Conservation (phyloP, 2,329 filamentous ascomycete genomes). For the Pyricularia grisea region DNA sequence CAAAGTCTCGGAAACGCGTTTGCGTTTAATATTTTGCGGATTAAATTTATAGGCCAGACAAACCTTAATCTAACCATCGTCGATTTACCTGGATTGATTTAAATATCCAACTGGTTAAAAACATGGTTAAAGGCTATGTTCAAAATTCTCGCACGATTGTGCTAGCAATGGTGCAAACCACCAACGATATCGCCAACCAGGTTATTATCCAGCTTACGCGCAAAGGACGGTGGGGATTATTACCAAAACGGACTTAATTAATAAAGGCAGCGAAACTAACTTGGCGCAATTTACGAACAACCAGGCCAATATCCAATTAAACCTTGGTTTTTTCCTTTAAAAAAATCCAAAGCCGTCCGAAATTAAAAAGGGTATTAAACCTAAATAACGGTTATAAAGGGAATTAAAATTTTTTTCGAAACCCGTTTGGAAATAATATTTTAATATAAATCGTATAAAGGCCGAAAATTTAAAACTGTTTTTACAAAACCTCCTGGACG, state of each 20-base stretch:
- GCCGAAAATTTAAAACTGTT: slow-evolving; percentile 35
- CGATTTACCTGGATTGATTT: no score
- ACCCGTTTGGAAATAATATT: slow-evolving; percentile 24
- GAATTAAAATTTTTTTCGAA: no score
- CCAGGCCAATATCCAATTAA: slow-evolving; percentile 31
- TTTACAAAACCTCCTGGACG: slow-evolving; percentile 39
- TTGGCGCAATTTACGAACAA: slow-evolving; percentile 35
- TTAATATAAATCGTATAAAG: slow-evolving; percentile 30
- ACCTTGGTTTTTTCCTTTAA: slow-evolving; percentile 44
- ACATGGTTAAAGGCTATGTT: slow-evolving; percentile 43
- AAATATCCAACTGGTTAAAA: slow-evolving; percentile 22
- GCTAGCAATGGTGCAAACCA: slow-evolving; percentile 41
- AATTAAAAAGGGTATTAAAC: slow-evolving; percentile 22
- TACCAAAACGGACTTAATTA: slow-evolving; percentile 31
- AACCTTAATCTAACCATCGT: no score
- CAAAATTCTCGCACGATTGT: slow-evolving; percentile 46
- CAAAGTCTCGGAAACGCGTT: not conserved
- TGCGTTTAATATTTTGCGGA: no score
- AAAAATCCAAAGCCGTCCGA: slow-evolving; percentile 21
- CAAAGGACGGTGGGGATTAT: slow-evolving; percentile 45
- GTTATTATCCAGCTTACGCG: slow-evolving; percentile 34
- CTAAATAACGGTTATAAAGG: slow-evolving; percentile 15
- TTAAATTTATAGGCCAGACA: no score
- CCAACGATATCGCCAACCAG: slow-evolving; percentile 39
- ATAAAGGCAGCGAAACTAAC: slow-evolving; percentile 19